Conservation (phyloP, 345 rosid species). For the Murraya koenigii region DNA sequence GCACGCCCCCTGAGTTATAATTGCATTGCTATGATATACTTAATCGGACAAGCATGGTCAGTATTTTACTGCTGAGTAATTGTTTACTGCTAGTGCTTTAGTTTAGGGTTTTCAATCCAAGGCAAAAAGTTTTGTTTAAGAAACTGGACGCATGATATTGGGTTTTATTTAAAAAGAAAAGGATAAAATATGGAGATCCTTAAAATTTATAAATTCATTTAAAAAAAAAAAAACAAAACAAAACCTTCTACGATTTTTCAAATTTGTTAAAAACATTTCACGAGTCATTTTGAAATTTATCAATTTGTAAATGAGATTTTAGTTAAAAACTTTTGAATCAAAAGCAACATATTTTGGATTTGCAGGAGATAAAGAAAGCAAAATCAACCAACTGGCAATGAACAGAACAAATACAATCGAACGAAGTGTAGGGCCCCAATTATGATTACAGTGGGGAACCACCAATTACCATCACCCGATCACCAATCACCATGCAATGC, state of each 20-base stretch:
- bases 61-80: neutral
- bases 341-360: too few species aligned
- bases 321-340: too few species aligned
- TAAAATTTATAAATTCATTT: too few species aligned
- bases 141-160: too few species aligned
- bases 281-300: neutral
- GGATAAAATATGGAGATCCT: too few species aligned
- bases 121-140: too few species aligned
- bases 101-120: neutral
- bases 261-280: neutral
- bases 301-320: too few species aligned
- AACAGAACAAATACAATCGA: neutral
- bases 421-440: too few species aligned
- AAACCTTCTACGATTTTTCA: neutral
- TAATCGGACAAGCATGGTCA: neutral
- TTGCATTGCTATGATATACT: neutral
- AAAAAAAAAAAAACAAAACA: too few species aligned
- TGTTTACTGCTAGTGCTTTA: neutral
- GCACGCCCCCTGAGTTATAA: slow-evolving; percentile 11
- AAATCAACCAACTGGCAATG: neutral
- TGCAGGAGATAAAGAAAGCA: too few species aligned
- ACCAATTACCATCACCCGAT: neutral
- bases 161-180: too few species aligned
- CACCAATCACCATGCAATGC: too few species aligned
- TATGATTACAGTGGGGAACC: slow-evolving; percentile 4